phyloP scores from a whole-genome alignment of 345 rosid genomes.

The Brassica rapa region DNA sequence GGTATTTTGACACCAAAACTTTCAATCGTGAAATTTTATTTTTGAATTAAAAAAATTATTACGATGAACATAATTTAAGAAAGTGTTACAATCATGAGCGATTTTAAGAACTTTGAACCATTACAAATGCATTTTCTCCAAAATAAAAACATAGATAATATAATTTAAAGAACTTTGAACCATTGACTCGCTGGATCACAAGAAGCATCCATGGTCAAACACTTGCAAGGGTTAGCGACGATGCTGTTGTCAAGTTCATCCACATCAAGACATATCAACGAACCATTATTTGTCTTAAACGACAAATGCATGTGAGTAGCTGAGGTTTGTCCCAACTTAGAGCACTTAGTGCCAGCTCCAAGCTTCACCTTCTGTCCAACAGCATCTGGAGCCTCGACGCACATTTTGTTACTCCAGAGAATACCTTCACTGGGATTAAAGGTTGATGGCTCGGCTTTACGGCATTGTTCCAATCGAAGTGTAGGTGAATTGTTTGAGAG shows the following conservation, averaged over 20 bases:
- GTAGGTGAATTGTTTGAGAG: slow-evolving; percentile 38
- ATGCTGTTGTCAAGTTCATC: slow-evolving; percentile 47
- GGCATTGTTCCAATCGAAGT: slow-evolving; percentile 62
- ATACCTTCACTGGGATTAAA: slow-evolving; percentile 48
- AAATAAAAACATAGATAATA: not conserved
- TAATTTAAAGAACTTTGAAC: slow-evolving; percentile 46
- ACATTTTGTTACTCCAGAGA: slow-evolving; percentile 52
- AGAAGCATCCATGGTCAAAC: slow-evolving; percentile 45
- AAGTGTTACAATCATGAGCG: no score
- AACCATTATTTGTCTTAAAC: slow-evolving; percentile 42
- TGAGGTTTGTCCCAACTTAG: slow-evolving; percentile 60
- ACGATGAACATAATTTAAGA: no score
- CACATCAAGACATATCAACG: slow-evolving; percentile 62
- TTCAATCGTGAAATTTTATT: no score
- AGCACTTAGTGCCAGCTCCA: slow-evolving; percentile 46
- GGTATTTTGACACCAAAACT: no score
- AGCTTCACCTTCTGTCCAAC: slow-evolving; percentile 50
- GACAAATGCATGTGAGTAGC: slow-evolving; percentile 80
- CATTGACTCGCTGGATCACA: slow-evolving; percentile 72
- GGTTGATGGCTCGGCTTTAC: slow-evolving; percentile 55
- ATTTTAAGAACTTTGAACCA: no score
- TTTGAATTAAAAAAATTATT: no score
- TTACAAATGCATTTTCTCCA: not conserved
- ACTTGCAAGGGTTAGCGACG: slow-evolving; percentile 51
- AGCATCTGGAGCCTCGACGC: slow-evolving; percentile 51